Percentiles rank a stretch among this genome's conserved stretches.
Evolutionary conservation across 352 stramenopile genomes (phyloP).

Genomic region (Phytophthora capsici): DNA sequence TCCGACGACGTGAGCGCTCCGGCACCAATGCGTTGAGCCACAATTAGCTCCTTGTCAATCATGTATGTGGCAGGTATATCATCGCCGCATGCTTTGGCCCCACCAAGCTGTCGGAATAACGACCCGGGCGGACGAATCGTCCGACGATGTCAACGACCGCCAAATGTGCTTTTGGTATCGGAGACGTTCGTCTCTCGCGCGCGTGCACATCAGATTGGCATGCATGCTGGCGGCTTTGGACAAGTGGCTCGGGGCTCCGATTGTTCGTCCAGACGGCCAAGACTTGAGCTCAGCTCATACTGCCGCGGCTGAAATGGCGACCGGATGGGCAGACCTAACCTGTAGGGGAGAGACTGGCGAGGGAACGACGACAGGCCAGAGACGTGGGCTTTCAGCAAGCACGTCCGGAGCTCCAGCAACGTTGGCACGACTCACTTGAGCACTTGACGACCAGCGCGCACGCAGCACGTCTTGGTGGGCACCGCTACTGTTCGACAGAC

Average conservation of each 20-base stretch:
- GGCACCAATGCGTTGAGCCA: not conserved
- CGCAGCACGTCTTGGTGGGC: conserved; percentile 28
- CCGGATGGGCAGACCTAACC: conserved; percentile 34
- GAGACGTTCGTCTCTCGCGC: conserved; percentile 21
- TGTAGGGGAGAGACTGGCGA: conserved; percentile 21
- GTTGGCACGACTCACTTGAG: conserved; percentile 32
- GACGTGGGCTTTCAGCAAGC: conserved; percentile 7
- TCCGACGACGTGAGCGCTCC: conserved; percentile 6
- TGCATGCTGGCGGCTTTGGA: conserved; percentile 11
- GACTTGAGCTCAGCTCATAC: conserved; percentile 31
- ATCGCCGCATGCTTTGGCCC: conserved; percentile 12
- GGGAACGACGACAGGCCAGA: conserved; percentile 25
- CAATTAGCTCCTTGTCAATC: conserved; percentile 2
- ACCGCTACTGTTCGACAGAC: conserved; percentile 22
- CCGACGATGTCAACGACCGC: conserved; percentile 5
- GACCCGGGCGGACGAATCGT: conserved; percentile 4
- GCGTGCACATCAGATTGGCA: conserved; percentile 43
- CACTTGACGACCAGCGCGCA: conserved; percentile 35
- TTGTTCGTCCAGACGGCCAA: conserved; percentile 15
- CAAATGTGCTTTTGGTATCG: conserved; percentile 1
- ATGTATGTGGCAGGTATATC: conserved; percentile 1
- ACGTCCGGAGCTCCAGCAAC: conserved; percentile 14
- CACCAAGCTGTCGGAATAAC: conserved; percentile 22
- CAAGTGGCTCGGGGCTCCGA: conserved; percentile 3
- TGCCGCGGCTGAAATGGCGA: conserved; percentile 23